Percentiles rank a stretch among this genome's conserved stretches.
These are phyloP conservation scores for Aquanectria penicillioides DNA, from an alignment of 2,329 filamentous ascomycete genomes.

Conservation along the genomic window DNA sequence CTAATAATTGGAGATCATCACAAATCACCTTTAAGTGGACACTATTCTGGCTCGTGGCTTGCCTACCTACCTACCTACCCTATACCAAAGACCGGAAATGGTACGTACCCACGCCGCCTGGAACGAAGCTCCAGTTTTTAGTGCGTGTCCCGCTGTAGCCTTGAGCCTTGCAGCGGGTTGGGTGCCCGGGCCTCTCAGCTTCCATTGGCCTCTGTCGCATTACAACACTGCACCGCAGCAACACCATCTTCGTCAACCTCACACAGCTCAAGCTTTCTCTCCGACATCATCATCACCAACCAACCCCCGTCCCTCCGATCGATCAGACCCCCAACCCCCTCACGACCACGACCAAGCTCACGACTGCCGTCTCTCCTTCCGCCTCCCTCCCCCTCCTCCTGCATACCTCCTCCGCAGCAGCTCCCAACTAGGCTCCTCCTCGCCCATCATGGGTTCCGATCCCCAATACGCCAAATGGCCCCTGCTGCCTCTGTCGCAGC, in stretches of 20 bases:
- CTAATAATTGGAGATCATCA: too few relatives aligned
- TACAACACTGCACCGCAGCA: slow-evolving; percentile 29
- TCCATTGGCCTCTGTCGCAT: slow-evolving; percentile 37
- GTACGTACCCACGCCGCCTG: slow-evolving; percentile 20
- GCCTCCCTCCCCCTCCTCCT: slow-evolving; percentile 38
- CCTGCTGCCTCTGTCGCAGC: slow-evolving; percentile 81
- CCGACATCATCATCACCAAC: slow-evolving; percentile 30
- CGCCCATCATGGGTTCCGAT: slow-evolving; percentile 76
- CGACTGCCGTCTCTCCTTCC: slow-evolving; percentile 7
- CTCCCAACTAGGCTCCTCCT: too few relatives aligned
- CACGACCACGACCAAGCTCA: not conserved
- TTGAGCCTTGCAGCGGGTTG: slow-evolving; percentile 44
- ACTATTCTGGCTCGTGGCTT: too few relatives aligned
- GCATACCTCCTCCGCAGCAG: too few relatives aligned
- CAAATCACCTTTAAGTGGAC: too few relatives aligned
- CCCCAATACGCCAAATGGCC: slow-evolving; percentile 89
- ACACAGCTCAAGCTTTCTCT: slow-evolving; percentile 31
- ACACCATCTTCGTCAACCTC: slow-evolving; percentile 33
- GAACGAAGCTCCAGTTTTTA: slow-evolving; percentile 23
- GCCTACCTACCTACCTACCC: not conserved
- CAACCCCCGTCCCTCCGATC: slow-evolving; percentile 14
- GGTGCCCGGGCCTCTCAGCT: slow-evolving; percentile 31
- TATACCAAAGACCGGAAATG: not conserved
- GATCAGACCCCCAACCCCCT: not conserved
- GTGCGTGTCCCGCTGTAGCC: slow-evolving; percentile 47